A percentile compares a stretch with the other conserved stretches of the same genome.
Conservation (phyloP, 176 grass and related monocot genomes). For the Saccharum officinarum region DNA sequence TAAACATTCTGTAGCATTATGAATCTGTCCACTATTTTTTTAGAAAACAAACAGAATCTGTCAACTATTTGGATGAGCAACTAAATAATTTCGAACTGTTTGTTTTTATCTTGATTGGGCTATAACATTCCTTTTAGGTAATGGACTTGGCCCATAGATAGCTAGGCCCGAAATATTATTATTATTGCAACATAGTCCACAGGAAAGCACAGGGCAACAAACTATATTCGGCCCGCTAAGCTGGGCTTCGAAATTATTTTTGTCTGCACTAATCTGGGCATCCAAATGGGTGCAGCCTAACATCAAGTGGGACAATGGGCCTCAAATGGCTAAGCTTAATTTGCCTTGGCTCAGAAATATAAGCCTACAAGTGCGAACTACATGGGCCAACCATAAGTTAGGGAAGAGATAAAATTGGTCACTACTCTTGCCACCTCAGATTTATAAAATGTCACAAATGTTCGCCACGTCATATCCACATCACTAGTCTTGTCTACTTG, state of each 20-base stretch:
- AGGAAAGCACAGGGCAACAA: not conserved
- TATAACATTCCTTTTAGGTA: not conserved
- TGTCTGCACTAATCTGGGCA: not conserved
- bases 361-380: too few species aligned
- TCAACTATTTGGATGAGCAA: not conserved
- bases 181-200: not conserved
- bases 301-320: not conserved
- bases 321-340: not conserved
- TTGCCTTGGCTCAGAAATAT: too few species aligned
- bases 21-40: too few species aligned
- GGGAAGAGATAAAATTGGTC: too few species aligned
- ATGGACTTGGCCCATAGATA: not conserved
- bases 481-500: too few species aligned
- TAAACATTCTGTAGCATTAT: not conserved
- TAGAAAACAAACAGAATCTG: too few species aligned
- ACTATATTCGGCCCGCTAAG: not conserved
- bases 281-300: not conserved
- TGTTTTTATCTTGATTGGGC: not conserved
- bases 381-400: too few species aligned
- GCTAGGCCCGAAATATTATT: not conserved
- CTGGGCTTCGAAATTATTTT: not conserved
- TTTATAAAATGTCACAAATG: too few species aligned
- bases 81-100: not conserved
- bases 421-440: too few species aligned
- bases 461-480: too few species aligned